Conservation (phyloP, 441 rosid genomes). For the Bocquillonia castaneifolia region DNA sequence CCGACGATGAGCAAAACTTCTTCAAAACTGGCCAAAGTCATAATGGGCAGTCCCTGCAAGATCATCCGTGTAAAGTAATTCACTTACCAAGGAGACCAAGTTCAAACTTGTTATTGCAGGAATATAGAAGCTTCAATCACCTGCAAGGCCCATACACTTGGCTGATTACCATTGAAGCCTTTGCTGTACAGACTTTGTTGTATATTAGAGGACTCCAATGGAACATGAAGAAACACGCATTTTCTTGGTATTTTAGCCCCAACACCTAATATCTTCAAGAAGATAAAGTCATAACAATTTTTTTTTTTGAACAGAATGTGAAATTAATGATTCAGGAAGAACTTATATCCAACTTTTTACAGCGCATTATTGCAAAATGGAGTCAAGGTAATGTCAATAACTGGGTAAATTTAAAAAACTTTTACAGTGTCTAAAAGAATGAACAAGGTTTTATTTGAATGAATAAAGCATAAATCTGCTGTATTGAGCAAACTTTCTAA, state of each 20-base stretch:
- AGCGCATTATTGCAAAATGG: not conserved
- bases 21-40: constrained; percentile 63
- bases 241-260: constrained; percentile 74
- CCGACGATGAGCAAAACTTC: constrained; percentile 54
- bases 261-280: constrained; percentile 49
- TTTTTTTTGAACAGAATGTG: constrained; percentile 5
- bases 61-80: constrained; percentile 6
- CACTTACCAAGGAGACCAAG: constrained; percentile 8
- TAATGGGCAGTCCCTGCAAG: constrained; percentile 58
- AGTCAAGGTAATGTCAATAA: not conserved
- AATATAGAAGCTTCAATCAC: constrained; percentile 27
- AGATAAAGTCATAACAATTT: constrained; percentile 21
- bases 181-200: constrained; percentile 44
- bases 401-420: not conserved
- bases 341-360: not conserved
- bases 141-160: constrained; percentile 88
- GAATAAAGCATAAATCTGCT: not conserved
- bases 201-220: constrained; percentile 43
- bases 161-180: constrained; percentile 68
- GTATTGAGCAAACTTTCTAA: not conserved
- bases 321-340: constrained; percentile 7
- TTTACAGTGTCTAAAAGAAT: not conserved
- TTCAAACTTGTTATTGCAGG: not conserved
- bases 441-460: not conserved
- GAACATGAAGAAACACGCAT: constrained; percentile 70